phyloP scores from a whole-genome alignment of 306 rosid genomes.

The Trifolium subterraneum region DNA sequence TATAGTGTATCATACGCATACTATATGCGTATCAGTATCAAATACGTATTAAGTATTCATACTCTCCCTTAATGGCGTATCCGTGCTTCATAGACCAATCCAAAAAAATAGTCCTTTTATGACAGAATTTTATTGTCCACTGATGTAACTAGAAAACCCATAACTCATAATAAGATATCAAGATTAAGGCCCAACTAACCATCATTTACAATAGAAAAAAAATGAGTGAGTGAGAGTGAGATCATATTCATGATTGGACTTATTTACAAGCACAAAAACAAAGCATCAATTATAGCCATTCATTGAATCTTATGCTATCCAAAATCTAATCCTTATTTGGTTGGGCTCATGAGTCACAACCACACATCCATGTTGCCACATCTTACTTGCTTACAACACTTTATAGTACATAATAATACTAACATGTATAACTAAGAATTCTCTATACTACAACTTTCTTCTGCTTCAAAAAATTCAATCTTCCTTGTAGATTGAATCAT shows the following conservation, averaged over 20 bases:
- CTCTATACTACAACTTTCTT: slow-evolving; percentile 11
- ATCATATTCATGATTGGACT: slow-evolving; percentile 33
- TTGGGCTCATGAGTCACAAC: slow-evolving; percentile 56
- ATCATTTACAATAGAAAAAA: background rate
- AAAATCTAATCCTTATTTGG: slow-evolving; percentile 72
- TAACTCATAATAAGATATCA: background rate
- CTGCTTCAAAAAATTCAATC: slow-evolving; percentile 26
- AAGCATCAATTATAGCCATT: slow-evolving; percentile 66
- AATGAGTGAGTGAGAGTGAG: slow-evolving; percentile 29
- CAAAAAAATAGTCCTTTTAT: too few species aligned
- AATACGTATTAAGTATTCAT: too few species aligned
- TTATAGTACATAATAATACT: slow-evolving; percentile 19
- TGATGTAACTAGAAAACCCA: slow-evolving; percentile 11
- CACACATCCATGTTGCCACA: slow-evolving; percentile 49
- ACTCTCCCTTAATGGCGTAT: too few species aligned
- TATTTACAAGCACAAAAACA: slow-evolving; percentile 23
- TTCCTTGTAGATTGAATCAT: slow-evolving; percentile 47
- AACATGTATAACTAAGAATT: slow-evolving; percentile 14
- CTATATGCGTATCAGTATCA: too few species aligned
- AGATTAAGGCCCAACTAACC: slow-evolving; percentile 43
- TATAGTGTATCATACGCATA: too few species aligned
- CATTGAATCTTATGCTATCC: slow-evolving; percentile 71
- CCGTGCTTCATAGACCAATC: too few species aligned
- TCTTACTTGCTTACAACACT: slow-evolving; percentile 43
- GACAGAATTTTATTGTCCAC: slow-evolving; percentile 20